phyloP scores from a whole-genome alignment of 2,329 filamentous ascomycete species.

The Verticillium albo-atrum region DNA sequence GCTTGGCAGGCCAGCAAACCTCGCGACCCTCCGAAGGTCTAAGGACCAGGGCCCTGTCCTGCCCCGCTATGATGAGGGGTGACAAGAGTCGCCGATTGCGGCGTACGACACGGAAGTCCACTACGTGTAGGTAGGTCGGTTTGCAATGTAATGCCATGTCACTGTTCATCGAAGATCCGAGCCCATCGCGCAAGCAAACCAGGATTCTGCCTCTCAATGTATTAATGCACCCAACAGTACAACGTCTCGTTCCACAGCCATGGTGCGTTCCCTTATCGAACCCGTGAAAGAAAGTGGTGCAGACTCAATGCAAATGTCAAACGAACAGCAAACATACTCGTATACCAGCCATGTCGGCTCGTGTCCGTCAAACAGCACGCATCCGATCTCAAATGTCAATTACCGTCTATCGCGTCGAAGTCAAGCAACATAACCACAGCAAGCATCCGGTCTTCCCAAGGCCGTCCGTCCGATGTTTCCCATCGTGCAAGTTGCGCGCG shows the following conservation, averaged over 20 bases:
- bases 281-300: slow-evolving; percentile 1
- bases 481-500: background rate
- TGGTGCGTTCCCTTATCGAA: background rate
- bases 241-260: background rate
- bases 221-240: background rate
- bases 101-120: background rate
- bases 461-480: background rate
- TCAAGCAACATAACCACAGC: background rate
- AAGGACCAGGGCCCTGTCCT: background rate
- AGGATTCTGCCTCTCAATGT: background rate
- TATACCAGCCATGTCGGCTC: background rate
- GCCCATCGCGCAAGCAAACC: background rate
- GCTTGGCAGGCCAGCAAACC: background rate
- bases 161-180: background rate
- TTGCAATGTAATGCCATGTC: too few species aligned
- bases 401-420: slow-evolving; percentile 12
- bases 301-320: slow-evolving; percentile 3
- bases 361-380: background rate
- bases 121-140: too few species aligned
- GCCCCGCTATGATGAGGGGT: background rate
- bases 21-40: background rate
- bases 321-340: slow-evolving; percentile 30
- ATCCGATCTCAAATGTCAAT: slow-evolving; percentile 7
- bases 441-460: background rate
- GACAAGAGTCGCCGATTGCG: background rate